Percentiles rank a stretch among this genome's conserved stretches.
Conservation (phyloP, 2,329 filamentous ascomycete species). For the Dothistroma pini region DNA sequence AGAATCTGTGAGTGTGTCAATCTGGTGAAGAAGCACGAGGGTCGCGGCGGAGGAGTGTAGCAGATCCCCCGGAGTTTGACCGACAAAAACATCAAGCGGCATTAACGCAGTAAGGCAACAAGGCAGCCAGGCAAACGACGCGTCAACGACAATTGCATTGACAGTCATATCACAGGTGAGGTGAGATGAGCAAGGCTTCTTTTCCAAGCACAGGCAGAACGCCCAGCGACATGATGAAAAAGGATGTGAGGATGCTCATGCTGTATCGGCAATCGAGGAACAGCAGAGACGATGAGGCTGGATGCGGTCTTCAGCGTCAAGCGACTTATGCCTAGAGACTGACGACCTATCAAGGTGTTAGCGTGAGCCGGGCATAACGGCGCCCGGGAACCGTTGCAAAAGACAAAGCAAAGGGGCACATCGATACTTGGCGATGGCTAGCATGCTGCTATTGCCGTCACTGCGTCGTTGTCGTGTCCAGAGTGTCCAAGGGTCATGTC, state of each 20-base stretch:
- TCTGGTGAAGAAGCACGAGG: too few relatives aligned
- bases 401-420: neutral
- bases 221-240: neutral
- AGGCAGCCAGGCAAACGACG: too few relatives aligned
- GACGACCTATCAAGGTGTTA: neutral
- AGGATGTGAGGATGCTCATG: neutral
- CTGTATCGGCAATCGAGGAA: too few relatives aligned
- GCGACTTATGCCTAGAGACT: neutral
- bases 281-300: neutral
- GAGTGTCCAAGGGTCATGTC: too few relatives aligned
- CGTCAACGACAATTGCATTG: too few relatives aligned
- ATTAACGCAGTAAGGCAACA: too few relatives aligned
- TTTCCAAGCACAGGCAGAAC: neutral
- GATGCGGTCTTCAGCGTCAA: neutral
- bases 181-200: neutral
- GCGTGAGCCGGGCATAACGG: neutral
- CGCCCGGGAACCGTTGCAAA: neutral
- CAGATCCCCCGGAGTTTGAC: too few relatives aligned
- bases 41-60: too few relatives aligned
- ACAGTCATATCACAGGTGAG: neutral
- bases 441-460: neutral
- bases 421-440: neutral
- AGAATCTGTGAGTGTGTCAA: too few relatives aligned
- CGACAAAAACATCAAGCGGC: too few relatives aligned
- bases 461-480: too few relatives aligned